Evolutionary conservation across 495 filamentous ascomycete genomes (phyloP), one percentile per base, ranked within the genome.

Genomic region (Terfezia boudieri): DNA sequence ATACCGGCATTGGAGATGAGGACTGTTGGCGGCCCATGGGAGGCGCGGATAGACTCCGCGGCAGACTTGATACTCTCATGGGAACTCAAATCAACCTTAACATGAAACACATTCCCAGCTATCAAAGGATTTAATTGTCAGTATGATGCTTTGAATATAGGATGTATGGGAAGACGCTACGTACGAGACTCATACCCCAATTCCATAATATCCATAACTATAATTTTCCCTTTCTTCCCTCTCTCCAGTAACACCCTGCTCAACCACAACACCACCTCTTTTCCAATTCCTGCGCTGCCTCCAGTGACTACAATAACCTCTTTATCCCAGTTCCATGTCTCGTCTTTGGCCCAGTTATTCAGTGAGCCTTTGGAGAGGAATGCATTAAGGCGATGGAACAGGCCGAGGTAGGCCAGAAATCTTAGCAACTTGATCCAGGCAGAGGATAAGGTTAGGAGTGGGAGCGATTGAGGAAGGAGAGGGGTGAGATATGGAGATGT

Each of bases 1-100:
- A 82, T 70, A 52, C 81, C 82, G 1, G 82, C 82, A 63, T 86
- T 87, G 71, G 84, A 83, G 68, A 87, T 79, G 0, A 87, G 68
- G 56, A 86, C 68, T 1, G 79, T 84, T 0, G 83, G 83, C 7
- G 71, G 48, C 57, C 82, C 82, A 55, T 82, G 67, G 5, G 71
- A 64, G 17, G 64, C 62, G 51, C 74, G 74, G 66, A 84, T 72
- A 32, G 53, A 26, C 41, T 20, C 11, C 16, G 35, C 14, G 8
- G 36, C 26, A 20, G 17, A 16, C 16, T 23, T 9, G 8, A 36
- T 16, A 12, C 14, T 36, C 17, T 11, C 16, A 8, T 49, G 9
- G 17, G 35, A 32, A 32, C 26, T 32, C 26, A 32, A 32, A 7
- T 32, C 26, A 32, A 48, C 14, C 43, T 48, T n/a, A 48, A 48